These are phyloP conservation scores for Pezizomycotina sp. DNA, from an alignment of 2,329 filamentous ascomycete genomes.

Conservation along the genomic window DNA sequence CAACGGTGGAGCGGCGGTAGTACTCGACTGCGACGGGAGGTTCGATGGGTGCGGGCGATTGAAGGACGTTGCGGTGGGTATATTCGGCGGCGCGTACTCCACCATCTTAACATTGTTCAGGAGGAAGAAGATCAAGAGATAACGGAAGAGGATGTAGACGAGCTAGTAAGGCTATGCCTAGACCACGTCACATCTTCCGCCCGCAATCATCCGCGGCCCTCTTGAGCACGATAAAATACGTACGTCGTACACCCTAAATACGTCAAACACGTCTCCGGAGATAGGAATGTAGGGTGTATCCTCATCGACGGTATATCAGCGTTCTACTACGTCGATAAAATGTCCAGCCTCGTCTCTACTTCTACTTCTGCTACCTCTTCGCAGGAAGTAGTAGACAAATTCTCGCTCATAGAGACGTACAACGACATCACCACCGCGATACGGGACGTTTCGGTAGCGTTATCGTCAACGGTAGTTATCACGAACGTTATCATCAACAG, in stretches of 20 bases:
- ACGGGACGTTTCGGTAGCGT: too few relatives aligned
- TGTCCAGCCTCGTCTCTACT: slow-evolving; percentile 1
- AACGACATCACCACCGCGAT: too few relatives aligned
- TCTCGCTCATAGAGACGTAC: too few relatives aligned
- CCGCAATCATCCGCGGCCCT: slow-evolving; percentile 1
- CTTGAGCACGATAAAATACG: too few relatives aligned
- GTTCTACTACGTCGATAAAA: slow-evolving; percentile 20
- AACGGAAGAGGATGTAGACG: neutral
- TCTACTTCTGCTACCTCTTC: too few relatives aligned
- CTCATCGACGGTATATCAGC: slow-evolving; percentile 19
- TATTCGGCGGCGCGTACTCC: too few relatives aligned
- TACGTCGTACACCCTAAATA: too few relatives aligned
- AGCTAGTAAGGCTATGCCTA: neutral
- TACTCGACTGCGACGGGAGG: slow-evolving; percentile 40
- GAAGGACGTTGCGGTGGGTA: slow-evolving; percentile 25
- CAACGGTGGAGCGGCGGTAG: slow-evolving; percentile 35
- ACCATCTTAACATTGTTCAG: neutral
- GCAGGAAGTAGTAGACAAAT: too few relatives aligned
- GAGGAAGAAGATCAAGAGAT: neutral
- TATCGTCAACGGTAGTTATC: too few relatives aligned
- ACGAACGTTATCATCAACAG: too few relatives aligned
- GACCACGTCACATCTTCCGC: slow-evolving; percentile 2
- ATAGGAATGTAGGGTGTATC: too few relatives aligned
- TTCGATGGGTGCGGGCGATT: slow-evolving; percentile 38
- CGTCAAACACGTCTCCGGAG: too few relatives aligned